Percentiles rank a stretch among this genome's conserved stretches.
phyloP scores from a whole-genome alignment of 331 rosid species.

The Saraca asoca region DNA sequence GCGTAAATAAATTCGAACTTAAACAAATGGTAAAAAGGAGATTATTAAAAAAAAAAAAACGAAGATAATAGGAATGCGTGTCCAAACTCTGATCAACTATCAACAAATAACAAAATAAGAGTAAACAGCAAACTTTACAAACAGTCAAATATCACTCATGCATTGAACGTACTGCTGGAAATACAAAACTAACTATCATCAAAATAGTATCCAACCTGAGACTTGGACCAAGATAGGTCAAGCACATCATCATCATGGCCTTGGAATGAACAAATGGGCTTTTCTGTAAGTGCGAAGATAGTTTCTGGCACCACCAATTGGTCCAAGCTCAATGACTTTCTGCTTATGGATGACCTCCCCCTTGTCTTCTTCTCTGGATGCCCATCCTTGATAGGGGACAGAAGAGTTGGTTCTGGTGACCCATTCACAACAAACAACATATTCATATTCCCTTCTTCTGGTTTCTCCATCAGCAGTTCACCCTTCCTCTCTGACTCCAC shows the following conservation, averaged over 20 bases:
- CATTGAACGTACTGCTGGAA: constrained; percentile 5
- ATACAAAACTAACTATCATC: constrained; percentile 26
- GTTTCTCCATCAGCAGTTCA: constrained; percentile 68
- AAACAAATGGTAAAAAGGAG: background rate
- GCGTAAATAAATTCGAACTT: background rate
- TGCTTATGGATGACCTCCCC: constrained; percentile 76
- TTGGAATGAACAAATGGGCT: constrained; percentile 78
- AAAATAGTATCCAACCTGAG: constrained; percentile 72
- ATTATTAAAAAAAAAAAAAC: background rate
- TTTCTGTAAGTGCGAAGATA: constrained; percentile 77
- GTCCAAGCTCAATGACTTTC: constrained; percentile 83
- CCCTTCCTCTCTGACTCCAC: constrained; percentile 85
- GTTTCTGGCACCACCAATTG: constrained; percentile 68
- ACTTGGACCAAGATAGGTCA: constrained; percentile 98
- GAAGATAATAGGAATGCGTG: constrained; percentile 1
- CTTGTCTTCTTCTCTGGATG: constrained; percentile 74
- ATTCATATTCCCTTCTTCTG: constrained; percentile 62
- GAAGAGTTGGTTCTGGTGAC: constrained; percentile 62
- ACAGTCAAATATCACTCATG: background rate
- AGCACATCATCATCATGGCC: constrained; percentile 91
- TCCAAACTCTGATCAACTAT: background rate
- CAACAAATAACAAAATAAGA: constrained; percentile 23
- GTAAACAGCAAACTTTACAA: constrained; percentile 15
- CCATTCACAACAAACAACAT: constrained; percentile 67
- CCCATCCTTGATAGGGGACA: constrained; percentile 60